These are phyloP conservation scores for Neoboletus subvelutipes DNA, from an alignment of 768 basidiomycete genomes.

Conservation along the genomic window DNA sequence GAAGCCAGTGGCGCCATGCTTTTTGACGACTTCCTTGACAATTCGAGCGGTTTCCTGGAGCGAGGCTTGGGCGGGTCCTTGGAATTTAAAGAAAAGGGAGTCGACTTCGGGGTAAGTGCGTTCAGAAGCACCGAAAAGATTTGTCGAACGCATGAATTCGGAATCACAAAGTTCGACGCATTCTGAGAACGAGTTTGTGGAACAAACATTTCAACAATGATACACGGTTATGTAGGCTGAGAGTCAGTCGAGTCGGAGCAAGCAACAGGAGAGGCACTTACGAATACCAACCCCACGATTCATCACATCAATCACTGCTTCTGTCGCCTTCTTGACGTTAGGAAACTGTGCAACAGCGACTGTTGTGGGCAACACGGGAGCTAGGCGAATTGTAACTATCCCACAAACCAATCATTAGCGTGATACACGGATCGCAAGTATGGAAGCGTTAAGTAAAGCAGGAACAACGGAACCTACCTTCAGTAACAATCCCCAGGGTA, in stretches of 20 bases:
- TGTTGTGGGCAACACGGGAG: slow-evolving; percentile 78
- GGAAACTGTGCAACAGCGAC: slow-evolving; percentile 85
- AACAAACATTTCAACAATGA: not conserved
- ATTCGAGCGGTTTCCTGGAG: slow-evolving; percentile 61
- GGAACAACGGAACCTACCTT: slow-evolving; percentile 44
- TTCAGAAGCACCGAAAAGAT: slow-evolving; percentile 51
- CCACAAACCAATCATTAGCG: not conserved
- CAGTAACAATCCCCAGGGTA: slow-evolving; percentile 86
- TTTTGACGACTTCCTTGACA: slow-evolving; percentile 55
- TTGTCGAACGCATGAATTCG: slow-evolving; percentile 61
- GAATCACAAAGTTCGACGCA: slow-evolving; percentile 84
- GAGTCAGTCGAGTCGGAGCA: not conserved
- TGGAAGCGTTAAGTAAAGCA: not conserved
- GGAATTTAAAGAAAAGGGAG: slow-evolving; percentile 85
- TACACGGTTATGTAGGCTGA: not conserved
- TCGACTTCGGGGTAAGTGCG: slow-evolving; percentile 63
- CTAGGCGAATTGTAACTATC: slow-evolving; percentile 73
- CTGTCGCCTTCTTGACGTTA: slow-evolving; percentile 67
- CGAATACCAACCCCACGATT: slow-evolving; percentile 75
- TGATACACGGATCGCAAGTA: not conserved
- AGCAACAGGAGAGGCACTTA: slow-evolving; percentile 36
- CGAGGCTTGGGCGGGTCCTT: slow-evolving; percentile 60
- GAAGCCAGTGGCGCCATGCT: slow-evolving; percentile 68
- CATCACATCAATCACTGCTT: slow-evolving; percentile 71
- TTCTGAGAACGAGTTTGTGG: slow-evolving; percentile 42